Conservation (phyloP, 805 yeast species). For the Priceomyces castillae region DNA sequence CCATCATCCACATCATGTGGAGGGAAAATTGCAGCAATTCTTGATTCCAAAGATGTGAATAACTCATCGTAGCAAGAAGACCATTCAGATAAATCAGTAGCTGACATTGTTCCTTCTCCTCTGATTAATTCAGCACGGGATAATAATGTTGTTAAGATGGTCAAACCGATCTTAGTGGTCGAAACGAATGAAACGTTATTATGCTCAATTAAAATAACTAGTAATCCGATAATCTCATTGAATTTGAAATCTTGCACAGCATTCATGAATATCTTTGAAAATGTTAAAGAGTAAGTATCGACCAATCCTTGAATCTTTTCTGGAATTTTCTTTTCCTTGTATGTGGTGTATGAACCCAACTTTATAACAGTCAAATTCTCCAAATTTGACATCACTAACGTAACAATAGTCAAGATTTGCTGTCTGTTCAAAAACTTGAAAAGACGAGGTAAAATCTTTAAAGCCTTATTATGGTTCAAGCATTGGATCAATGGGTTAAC, state of each 20-base stretch:
- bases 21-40: conserved; percentile 78
- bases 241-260: conserved; percentile 79
- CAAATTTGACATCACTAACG: conserved; percentile 74
- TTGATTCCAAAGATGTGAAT: conserved; percentile 75
- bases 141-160: conserved; percentile 82
- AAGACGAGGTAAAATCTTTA: conserved; percentile 83
- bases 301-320: conserved; percentile 54
- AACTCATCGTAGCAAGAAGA: conserved; percentile 74
- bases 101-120: conserved; percentile 67
- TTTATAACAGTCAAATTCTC: conserved; percentile 75
- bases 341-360: conserved; percentile 74
- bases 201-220: conserved; percentile 66
- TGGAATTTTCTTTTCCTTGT: conserved; percentile 50
- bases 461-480: conserved; percentile 80
- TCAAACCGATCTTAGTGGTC: conserved; percentile 76
- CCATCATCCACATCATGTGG: conserved; percentile 61
- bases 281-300: conserved; percentile 75
- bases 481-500: conserved; percentile 81
- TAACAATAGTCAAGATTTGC: conserved; percentile 72
- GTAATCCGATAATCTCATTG: conserved; percentile 71
- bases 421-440: conserved; percentile 77
- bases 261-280: conserved; percentile 79
- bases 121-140: conserved; percentile 89
- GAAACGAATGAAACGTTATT: conserved; percentile 69
- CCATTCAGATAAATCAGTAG: conserved; percentile 68